These are phyloP conservation scores for Mycena kentingensis DNA, from an alignment of 768 basidiomycete genomes.

Conservation along the genomic window DNA sequence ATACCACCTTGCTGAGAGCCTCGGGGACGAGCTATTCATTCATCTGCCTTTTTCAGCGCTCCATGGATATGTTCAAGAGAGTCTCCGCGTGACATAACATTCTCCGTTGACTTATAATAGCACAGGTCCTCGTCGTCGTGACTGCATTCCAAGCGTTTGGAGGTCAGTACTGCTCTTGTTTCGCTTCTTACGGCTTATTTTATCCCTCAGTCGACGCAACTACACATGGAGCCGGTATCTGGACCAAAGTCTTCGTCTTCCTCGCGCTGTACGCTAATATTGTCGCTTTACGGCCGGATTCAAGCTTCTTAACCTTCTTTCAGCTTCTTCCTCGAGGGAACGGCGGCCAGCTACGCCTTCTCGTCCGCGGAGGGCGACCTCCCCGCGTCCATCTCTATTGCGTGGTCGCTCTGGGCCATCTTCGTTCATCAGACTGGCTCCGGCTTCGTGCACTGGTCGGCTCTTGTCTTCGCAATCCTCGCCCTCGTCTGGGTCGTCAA, in stretches of 20 bases:
- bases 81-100: background rate
- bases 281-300: slow-evolving; percentile 1
- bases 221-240: slow-evolving; percentile 68
- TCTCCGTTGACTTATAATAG: background rate
- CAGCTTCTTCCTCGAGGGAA: slow-evolving; percentile 90
- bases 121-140: slow-evolving; percentile 63
- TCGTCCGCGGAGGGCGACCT: slow-evolving; percentile 88
- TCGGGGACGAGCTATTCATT: slow-evolving; percentile 83
- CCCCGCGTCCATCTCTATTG: slow-evolving; percentile 87
- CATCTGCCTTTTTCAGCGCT: slow-evolving; percentile 96
- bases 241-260: slow-evolving; percentile 96
- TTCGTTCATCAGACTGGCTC: slow-evolving; percentile 70
- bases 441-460: slow-evolving; percentile 87
- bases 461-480: slow-evolving; percentile 83
- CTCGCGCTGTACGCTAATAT: slow-evolving; percentile 73
- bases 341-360: slow-evolving; percentile 93
- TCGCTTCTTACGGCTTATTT: background rate
- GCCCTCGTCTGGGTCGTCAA: slow-evolving; percentile 85
- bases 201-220: slow-evolving; percentile 54
- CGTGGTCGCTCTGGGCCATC: slow-evolving; percentile 93
- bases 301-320: slow-evolving; percentile 5
- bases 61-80: slow-evolving; percentile 84
- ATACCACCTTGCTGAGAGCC: slow-evolving; percentile 62
- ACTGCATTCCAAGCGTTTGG: slow-evolving; percentile 91
- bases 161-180: background rate